A percentile compares a stretch with the other conserved stretches of the same genome.
Conservation (phyloP, 257 asterid genomes). For the Primulina eburnea region DNA sequence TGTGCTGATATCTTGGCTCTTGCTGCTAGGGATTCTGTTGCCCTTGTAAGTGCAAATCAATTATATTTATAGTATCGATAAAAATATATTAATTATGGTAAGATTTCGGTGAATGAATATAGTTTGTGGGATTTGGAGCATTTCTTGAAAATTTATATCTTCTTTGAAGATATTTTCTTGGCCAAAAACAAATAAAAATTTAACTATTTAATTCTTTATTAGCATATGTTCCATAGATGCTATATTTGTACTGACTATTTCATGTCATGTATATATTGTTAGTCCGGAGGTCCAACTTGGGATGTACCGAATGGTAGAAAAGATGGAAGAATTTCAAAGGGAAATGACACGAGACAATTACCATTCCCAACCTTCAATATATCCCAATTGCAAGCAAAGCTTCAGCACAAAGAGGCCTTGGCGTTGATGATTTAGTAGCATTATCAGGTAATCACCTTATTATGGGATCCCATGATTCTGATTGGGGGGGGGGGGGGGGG, state of each 20-base stretch:
- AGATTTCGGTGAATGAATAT: too few relatives aligned
- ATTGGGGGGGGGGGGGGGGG: too few relatives aligned
- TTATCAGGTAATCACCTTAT: conserved; percentile 49
- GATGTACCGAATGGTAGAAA: conserved; percentile 74
- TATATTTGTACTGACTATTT: background rate
- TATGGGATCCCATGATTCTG: background rate
- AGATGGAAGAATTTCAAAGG: conserved; percentile 73
- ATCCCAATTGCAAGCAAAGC: conserved; percentile 68
- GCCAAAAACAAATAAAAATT: background rate
- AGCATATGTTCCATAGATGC: too few relatives aligned
- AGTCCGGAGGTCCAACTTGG: conserved; percentile 92
- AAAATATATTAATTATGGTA: too few relatives aligned
- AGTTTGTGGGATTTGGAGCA: too few relatives aligned
- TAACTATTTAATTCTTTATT: background rate
- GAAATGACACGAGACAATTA: conserved; percentile 50
- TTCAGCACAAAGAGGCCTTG: conserved; percentile 82
- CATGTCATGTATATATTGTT: background rate
- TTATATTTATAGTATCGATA: too few relatives aligned
- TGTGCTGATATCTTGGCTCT: conserved; percentile 82
- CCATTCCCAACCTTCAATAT: conserved; percentile 78
- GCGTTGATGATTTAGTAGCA: conserved; percentile 61
- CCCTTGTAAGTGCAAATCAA: conserved; percentile 48
- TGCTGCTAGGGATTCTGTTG: conserved; percentile 80
- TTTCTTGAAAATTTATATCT: too few relatives aligned
- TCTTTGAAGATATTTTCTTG: too few relatives aligned